A percentile compares a stretch with the other conserved stretches of the same genome.
phyloP scores from a whole-genome alignment of 805 yeast species.

The Metschnikowia dekortorum region DNA sequence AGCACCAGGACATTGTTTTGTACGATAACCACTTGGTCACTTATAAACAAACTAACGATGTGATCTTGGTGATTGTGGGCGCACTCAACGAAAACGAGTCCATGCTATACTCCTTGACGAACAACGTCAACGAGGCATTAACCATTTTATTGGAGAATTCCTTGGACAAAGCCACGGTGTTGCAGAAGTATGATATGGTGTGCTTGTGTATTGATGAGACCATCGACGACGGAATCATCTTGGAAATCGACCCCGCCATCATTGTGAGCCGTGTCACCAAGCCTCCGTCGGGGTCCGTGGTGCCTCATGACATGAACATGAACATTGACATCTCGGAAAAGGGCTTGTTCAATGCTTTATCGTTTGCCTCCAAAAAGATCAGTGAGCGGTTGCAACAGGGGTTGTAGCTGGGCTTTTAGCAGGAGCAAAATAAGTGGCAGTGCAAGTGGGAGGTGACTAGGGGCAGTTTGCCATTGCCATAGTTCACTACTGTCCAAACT shows the following conservation, averaged over 20 bases:
- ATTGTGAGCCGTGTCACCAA: slow-evolving; percentile 90
- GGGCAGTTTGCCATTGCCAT: no score
- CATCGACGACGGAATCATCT: slow-evolving; percentile 86
- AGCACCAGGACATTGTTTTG: slow-evolving; percentile 73
- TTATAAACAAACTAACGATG: slow-evolving; percentile 82
- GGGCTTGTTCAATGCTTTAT: slow-evolving; percentile 78
- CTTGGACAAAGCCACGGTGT: slow-evolving; percentile 72
- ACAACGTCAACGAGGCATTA: slow-evolving; percentile 76
- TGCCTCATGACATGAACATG: slow-evolving; percentile 52
- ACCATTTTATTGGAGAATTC: slow-evolving; percentile 67
- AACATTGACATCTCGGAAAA: slow-evolving; percentile 67
- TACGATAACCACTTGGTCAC: slow-evolving; percentile 76
- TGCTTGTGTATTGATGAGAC: slow-evolving; percentile 87
- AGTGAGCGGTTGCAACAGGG: slow-evolving; percentile 46
- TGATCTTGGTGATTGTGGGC: slow-evolving; percentile 67
- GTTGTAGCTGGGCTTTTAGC: slow-evolving; percentile 18
- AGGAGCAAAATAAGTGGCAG: no score
- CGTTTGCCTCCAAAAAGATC: slow-evolving; percentile 74
- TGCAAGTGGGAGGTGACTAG: no score
- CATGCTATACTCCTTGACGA: slow-evolving; percentile 66
- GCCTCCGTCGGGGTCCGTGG: slow-evolving; percentile 50
- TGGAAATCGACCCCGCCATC: slow-evolving; percentile 83
- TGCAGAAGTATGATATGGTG: slow-evolving; percentile 82
- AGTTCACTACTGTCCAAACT: no score
- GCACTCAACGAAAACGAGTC: slow-evolving; percentile 81